Evolutionary conservation across 192 early-diverging fungal species (phyloP).

Genomic region (Backusella morwellensis): DNA sequence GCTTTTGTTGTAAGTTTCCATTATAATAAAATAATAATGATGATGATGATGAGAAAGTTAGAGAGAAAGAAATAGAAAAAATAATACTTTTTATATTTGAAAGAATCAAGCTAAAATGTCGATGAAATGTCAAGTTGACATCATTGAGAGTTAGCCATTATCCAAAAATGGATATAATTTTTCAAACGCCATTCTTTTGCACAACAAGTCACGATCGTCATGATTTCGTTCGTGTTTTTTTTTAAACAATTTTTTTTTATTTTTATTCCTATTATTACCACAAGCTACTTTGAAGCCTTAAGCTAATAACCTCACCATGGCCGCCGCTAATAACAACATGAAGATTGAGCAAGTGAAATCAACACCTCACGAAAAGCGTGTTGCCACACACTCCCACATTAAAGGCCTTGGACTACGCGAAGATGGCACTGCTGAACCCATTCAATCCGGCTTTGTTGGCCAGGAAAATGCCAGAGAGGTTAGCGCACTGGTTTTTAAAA

Average conservation of each 20-base stretch:
- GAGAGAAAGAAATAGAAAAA: not conserved
- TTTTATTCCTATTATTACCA: not conserved
- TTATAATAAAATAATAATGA: not conserved
- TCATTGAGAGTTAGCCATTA: not conserved
- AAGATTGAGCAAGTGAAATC: conserved; percentile 89
- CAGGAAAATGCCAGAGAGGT: conserved; percentile 96
- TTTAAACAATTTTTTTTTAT: not conserved
- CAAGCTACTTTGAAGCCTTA: not conserved
- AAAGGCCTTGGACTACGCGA: conserved; percentile 88
- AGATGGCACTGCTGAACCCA: conserved; percentile 86
- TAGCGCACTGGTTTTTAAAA: not conserved
- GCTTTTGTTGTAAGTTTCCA: not conserved
- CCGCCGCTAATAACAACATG: conserved; percentile 54
- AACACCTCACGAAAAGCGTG: conserved; percentile 90
- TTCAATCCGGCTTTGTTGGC: conserved; percentile 93
- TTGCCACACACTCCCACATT: conserved; percentile 97
- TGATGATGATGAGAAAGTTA: not conserved
- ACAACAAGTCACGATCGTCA: conserved; percentile 3
- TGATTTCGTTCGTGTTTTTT: conserved; percentile 2
- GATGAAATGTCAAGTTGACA: not conserved
- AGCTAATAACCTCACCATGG: not conserved
- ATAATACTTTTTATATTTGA: not conserved
- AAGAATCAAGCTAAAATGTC: not conserved
- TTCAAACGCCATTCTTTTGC: not conserved
- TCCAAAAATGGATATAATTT: not conserved